Percentiles rank a stretch among this genome's conserved stretches.
phyloP scores from a whole-genome alignment of 176 grass and related monocot species.

The Themeda triandra region DNA sequence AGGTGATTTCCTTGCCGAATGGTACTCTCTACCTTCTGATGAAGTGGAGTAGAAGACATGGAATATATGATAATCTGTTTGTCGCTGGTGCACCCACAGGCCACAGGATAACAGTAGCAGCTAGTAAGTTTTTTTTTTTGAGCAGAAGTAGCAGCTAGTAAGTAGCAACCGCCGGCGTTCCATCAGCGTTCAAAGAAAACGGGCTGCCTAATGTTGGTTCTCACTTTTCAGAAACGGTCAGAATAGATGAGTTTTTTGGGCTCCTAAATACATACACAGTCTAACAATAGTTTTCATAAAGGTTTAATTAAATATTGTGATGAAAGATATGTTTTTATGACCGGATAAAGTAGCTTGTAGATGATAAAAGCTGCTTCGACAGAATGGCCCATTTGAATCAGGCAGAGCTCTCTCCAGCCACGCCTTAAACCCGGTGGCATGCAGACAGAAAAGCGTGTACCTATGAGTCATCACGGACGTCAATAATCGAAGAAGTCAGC shows the following conservation, averaged over 20 bases:
- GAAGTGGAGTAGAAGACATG: neutral
- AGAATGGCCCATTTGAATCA: neutral
- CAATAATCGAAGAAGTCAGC: too few relatives aligned
- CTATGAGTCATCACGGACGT: too few relatives aligned
- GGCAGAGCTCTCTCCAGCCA: neutral
- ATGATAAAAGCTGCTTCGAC: too few relatives aligned
- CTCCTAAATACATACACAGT: neutral
- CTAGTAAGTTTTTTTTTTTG: too few relatives aligned
- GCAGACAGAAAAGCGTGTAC: neutral
- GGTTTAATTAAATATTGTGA: neutral
- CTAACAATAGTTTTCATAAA: neutral
- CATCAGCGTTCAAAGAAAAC: neutral
- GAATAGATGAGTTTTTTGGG: neutral
- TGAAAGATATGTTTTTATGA: too few relatives aligned
- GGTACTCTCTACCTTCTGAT: neutral
- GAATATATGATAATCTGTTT: neutral
- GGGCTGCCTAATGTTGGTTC: neutral
- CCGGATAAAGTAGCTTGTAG: too few relatives aligned
- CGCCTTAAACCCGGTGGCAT: neutral
- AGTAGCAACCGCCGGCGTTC: neutral
- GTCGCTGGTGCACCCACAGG: neutral
- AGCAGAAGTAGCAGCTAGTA: too few relatives aligned
- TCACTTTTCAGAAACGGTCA: neutral
- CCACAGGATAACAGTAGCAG: neutral
- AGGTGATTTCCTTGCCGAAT: neutral